A percentile compares a stretch with the other conserved stretches of the same genome.
Evolutionary conservation across 140 eudicot species (phyloP).

Genomic region (Stevia rebaudiana): DNA sequence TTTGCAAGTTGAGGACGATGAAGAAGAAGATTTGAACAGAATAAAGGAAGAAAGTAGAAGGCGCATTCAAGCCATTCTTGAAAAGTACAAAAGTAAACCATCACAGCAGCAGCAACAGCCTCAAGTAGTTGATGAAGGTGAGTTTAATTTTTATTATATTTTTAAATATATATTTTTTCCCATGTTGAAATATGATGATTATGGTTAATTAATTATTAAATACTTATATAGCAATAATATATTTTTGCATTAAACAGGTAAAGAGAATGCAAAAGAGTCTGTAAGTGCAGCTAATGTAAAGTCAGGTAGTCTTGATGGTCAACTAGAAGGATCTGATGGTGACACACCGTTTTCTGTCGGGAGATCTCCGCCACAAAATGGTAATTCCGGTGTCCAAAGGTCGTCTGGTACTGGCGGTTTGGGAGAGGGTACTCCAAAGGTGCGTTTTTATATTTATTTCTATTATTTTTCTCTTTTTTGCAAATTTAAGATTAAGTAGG

Average conservation of each 20-base stretch:
- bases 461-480: no score
- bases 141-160: not conserved
- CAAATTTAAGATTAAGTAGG: not conserved
- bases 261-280: constrained; percentile 35
- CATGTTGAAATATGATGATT: constrained; percentile 4
- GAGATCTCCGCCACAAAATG: constrained; percentile 64
- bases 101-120: constrained; percentile 31
- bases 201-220: not conserved
- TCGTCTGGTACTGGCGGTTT: constrained; percentile 57
- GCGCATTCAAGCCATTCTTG: constrained; percentile 81
- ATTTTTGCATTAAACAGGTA: constrained; percentile 23
- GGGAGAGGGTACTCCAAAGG: constrained; percentile 96
- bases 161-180: no score
- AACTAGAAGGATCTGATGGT: constrained; percentile 44
- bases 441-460: constrained; percentile 11
- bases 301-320: constrained; percentile 27
- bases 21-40: constrained; percentile 84
- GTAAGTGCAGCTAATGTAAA: constrained; percentile 28
- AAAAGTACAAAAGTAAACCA: constrained; percentile 60
- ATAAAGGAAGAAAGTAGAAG: constrained; percentile 96
- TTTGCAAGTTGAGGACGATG: constrained; percentile 66
- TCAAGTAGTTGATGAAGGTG: constrained; percentile 34
- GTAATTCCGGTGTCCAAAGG: constrained; percentile 37
- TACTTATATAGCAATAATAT: constrained; percentile 6
- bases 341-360: constrained; percentile 56